Evolutionary conservation across 2,329 filamentous ascomycete genomes (phyloP).

Genomic region (Colletotrichum siamense): DNA sequence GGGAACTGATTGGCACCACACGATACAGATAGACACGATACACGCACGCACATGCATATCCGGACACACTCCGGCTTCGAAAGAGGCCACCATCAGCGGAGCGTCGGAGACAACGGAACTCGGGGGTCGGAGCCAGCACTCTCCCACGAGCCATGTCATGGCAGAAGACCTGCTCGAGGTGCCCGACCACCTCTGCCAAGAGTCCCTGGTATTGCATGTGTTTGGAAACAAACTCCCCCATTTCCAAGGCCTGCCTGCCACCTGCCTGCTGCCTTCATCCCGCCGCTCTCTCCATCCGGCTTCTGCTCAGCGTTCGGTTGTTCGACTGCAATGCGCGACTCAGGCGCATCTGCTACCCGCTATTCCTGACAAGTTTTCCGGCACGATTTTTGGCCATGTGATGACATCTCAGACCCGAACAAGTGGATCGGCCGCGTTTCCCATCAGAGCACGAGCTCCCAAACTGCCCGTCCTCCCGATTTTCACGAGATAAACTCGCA

Average conservation of each 20-base stretch:
- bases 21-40: neutral
- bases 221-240: neutral
- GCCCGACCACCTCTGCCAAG: neutral
- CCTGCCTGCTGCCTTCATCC: neutral
- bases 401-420: constrained; percentile 20
- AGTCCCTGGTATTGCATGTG: neutral
- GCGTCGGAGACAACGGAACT: neutral
- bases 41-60: neutral
- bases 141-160: neutral
- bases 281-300: neutral
- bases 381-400: constrained; percentile 14
- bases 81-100: neutral
- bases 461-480: neutral
- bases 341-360: constrained; percentile 3
- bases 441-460: neutral
- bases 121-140: neutral
- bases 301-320: neutral
- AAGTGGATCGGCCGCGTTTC: constrained; percentile 16
- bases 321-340: constrained; percentile 4
- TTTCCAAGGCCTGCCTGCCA: neutral
- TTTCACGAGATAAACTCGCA: neutral
- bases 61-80: neutral
- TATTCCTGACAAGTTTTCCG: constrained; percentile 13
- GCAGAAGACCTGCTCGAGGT: neutral
- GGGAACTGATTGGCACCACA: neutral